Conservation (phyloP, 83 land plant genomes). For the Isoetes engelmannii region DNA sequence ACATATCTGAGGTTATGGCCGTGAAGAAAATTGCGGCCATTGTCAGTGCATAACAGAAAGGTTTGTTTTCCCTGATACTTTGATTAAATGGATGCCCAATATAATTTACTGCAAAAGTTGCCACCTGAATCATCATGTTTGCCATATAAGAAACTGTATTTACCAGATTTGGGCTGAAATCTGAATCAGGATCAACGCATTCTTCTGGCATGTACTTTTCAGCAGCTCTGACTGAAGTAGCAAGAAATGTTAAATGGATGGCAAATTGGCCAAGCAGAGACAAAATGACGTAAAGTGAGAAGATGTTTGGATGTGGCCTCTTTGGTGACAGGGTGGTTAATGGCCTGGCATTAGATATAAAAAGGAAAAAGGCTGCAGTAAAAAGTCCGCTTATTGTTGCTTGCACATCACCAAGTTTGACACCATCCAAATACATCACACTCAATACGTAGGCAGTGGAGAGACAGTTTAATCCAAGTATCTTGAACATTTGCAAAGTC, state of each 20-base stretch:
- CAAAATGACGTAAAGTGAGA: slow-evolving; percentile 83
- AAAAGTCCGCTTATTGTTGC: slow-evolving; percentile 95
- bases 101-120: slow-evolving; percentile 97
- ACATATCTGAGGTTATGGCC: slow-evolving; percentile 73
- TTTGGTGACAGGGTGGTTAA: slow-evolving; percentile 74
- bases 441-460: slow-evolving; percentile 97
- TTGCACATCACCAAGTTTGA: slow-evolving; percentile 91
- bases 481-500: slow-evolving; percentile 97
- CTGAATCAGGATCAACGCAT: slow-evolving; percentile 93
- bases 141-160: slow-evolving; percentile 99
- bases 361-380: slow-evolving; percentile 93
- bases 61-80: slow-evolving; percentile 80
- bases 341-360: slow-evolving; percentile 93
- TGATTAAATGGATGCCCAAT: slow-evolving; percentile 99
- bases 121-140: slow-evolving; percentile 99
- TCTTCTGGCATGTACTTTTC: slow-evolving; percentile 94
- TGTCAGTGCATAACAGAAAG: slow-evolving; percentile 66
- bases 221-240: slow-evolving; percentile 71
- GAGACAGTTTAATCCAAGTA: slow-evolving; percentile 90
- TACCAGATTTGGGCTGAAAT: slow-evolving; percentile 86
- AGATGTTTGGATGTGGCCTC: slow-evolving; percentile 88
- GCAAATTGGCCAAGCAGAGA: slow-evolving; percentile 94
- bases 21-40: slow-evolving; percentile 74
- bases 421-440: slow-evolving; percentile 98
- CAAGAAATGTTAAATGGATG: slow-evolving; percentile 73